A percentile compares a stretch with the other conserved stretches of the same genome.
These are phyloP conservation scores for Pharnaceum exiguum DNA, from an alignment of 148 eudicot species.

Conservation along the genomic window DNA sequence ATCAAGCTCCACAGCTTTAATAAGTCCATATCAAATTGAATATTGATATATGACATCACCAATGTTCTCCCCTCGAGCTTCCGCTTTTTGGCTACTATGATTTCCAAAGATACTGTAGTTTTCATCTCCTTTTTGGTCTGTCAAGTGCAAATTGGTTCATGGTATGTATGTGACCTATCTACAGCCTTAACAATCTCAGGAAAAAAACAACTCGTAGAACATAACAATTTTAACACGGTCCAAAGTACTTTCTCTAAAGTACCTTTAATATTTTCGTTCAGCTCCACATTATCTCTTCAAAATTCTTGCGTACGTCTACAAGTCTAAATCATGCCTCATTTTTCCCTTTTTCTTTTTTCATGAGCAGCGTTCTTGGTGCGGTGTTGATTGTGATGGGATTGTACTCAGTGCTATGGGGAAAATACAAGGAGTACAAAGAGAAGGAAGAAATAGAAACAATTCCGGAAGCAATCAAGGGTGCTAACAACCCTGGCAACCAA, in stretches of 20 bases:
- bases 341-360: background rate
- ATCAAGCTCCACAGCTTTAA: no score
- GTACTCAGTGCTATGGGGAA: conserved; percentile 93
- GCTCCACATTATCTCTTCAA: no score
- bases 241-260: conserved; percentile 15
- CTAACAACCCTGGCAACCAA: background rate
- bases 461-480: conserved; percentile 37
- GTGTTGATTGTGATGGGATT: conserved; percentile 65
- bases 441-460: conserved; percentile 39
- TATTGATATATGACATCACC: background rate
- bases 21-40: conserved; percentile 1
- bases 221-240: background rate
- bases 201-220: no score
- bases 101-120: no score
- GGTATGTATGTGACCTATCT: no score
- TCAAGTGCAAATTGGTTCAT: no score
- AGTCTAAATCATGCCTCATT: conserved; percentile 3
- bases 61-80: background rate
- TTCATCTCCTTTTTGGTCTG: no score
- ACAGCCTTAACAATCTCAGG: no score
- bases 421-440: conserved; percentile 70
- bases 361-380: conserved; percentile 59
- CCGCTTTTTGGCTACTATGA: conserved; percentile 5
- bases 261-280: conserved; percentile 19
- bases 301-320: background rate